Base-by-base conservation (phyloP, 768 basidiomycete species). In the Xerocomus potaroensis region DNA sequence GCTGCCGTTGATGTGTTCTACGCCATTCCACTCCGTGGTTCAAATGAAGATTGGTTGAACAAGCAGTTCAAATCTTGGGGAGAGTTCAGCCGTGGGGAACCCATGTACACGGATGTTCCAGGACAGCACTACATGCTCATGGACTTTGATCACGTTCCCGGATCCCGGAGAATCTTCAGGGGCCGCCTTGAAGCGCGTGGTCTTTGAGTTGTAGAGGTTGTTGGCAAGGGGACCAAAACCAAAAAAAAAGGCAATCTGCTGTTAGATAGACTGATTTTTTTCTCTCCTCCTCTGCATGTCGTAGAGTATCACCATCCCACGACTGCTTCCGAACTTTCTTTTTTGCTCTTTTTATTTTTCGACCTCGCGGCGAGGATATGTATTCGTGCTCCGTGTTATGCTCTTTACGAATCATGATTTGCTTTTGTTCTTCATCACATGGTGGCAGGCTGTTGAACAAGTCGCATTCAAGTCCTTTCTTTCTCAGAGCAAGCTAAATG, bases 131-230 rank as follows among this genome's bases (percentile, higher is more conserved):
- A 59, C 40, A 59, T 55, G 4, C 51, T 60, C 23, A 62, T 60
- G 60, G 48, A 60, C 53, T 52, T 56, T 32, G 57, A 53, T 27
- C 60, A 62, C 18, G 60, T 62, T 18, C 47, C 57, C 2, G 45
- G 45, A 8, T 62, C 62, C 60, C 59, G 62, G 29, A 59, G 45
- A 21, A 62, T 60, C 38, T 62, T 62, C 47, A 41, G 55, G 14
- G 36, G 48, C 14, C 36, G 36, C 15, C 55, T 60, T 15, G 61
- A 54, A 22, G 54, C 58, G 6, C 58, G 58, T 38, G 58, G 58
- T 31, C 39, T 59, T 5, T 59, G 33, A 53, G 14, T n/a, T 35
- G 32, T 33, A 33, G n/a, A n/a, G n/a, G n/a, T n/a, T n/a, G 10
- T 5, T 27, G 26, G 26, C 26, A 10, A 27, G 26, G 26, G 10